Evolutionary conservation across 257 asterid species (phyloP), one percentile per base, ranked within the genome.

Genomic region (Solanum dulcamara): DNA sequence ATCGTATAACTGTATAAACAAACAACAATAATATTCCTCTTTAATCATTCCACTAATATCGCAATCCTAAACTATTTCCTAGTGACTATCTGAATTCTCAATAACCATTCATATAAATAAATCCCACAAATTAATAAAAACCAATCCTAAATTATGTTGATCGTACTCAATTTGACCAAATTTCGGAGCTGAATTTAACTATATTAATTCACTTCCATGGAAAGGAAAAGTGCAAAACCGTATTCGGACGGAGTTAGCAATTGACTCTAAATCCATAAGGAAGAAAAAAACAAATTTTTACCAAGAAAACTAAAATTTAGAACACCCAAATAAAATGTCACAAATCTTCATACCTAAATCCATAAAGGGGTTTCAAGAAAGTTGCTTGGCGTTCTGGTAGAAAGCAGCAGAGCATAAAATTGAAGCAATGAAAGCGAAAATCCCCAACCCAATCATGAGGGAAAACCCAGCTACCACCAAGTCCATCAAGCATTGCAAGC

Each of bases 391-490:
- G 79, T 97, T 97, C 83, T 93, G 97, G 83, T 91, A 91, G 88
- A 97, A 97, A 88, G 98, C 99, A 74, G 98, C 97, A 33, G 98
- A 95, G 91, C 98, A 95, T 13, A 97, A 91, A 84, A 97, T 91
- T 5, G 98, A 92, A 86, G 99, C 98, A 84, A 95, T 89, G 88
- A 97, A 91, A 42, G 94, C 94, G 81, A 97, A 95, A 18, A 97
- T 82, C 6, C 98, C 99, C 84, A 97, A 87, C 24, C 99, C 99
- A 84, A 97, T 68, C 96, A 95, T 90, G 60, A 97, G 92, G 35
- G 99, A 97, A 66, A 93, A 24, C 17, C 98, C 98, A 38, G 99
- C 99, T 2, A 97, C 95, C 85, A 89, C 86, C 75, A 95, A 93
- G 83, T 97, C 99, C 90, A 97, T n/a, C 90, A 97, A 87, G 84